These are phyloP conservation scores for Liquidambar formosana DNA, from an alignment of 164 flowering plant genomes.

Conservation along the genomic window DNA sequence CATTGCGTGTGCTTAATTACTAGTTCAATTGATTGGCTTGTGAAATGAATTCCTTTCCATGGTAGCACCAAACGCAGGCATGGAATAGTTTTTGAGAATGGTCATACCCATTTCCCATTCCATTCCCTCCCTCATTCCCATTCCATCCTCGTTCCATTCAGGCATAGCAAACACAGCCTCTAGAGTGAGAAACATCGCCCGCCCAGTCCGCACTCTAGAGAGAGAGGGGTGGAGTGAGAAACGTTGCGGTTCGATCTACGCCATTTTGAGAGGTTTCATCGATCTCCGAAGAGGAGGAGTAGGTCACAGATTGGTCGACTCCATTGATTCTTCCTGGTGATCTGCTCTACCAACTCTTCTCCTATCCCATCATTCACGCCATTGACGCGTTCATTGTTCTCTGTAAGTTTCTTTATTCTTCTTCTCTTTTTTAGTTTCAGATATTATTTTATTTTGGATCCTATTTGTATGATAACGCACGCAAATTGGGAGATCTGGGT, in stretches of 20 bases:
- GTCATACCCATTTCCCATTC: too few relatives aligned
- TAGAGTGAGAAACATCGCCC: neutral
- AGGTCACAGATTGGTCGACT: neutral
- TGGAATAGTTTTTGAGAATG: too few relatives aligned
- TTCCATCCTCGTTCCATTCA: too few relatives aligned
- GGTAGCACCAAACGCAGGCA: too few relatives aligned
- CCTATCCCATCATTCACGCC: too few relatives aligned
- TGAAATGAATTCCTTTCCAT: too few relatives aligned
- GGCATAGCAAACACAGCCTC: too few relatives aligned
- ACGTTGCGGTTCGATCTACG: neutral
- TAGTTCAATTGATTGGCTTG: too few relatives aligned
- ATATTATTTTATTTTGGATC: neutral
- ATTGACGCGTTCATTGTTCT: neutral
- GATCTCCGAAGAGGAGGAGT: neutral
- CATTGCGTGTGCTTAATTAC: too few relatives aligned
- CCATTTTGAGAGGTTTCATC: neutral
- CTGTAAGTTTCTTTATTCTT: neutral
- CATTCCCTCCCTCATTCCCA: too few relatives aligned
- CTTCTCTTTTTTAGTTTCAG: neutral
- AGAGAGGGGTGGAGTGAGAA: neutral
- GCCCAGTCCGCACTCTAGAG: neutral
- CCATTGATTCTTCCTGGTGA: neutral
- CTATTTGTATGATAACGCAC: neutral
- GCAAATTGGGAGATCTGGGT: constrained; percentile 7
- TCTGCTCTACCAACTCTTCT: neutral